Evolutionary conservation across 345 rosid species (phyloP).

Genomic region (Microthlaspi erraticum): DNA sequence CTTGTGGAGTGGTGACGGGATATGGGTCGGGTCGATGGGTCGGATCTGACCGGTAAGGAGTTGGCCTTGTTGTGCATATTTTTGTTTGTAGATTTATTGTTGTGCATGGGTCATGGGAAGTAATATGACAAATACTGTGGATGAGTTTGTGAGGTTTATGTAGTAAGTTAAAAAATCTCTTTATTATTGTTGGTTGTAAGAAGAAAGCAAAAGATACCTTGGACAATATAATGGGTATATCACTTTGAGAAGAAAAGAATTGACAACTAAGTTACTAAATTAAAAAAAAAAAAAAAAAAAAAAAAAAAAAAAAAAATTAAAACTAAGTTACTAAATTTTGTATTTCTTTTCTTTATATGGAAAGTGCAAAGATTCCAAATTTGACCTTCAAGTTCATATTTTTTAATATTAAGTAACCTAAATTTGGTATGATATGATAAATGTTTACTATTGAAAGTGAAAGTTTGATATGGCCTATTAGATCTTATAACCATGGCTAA

Average conservation of each 20-base stretch:
- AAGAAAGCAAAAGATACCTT: conserved; percentile 37
- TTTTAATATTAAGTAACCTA: background rate
- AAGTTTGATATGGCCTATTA: background rate
- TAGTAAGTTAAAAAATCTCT: conserved; percentile 18
- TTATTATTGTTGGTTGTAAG: background rate
- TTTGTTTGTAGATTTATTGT: background rate
- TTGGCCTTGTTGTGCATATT: conserved; percentile 43
- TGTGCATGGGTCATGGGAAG: conserved; percentile 30
- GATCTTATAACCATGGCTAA: background rate
- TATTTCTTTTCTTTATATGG: conserved; percentile 14
- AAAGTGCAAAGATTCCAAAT: conserved; percentile 10
- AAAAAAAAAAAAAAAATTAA: conserved; percentile 63
- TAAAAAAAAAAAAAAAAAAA: no score
- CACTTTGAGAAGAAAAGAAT: conserved; percentile 57
- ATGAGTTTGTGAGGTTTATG: conserved; percentile 26
- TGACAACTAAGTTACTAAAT: conserved; percentile 19
- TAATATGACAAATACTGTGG: background rate
- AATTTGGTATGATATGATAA: conserved; percentile 6
- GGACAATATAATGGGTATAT: conserved; percentile 30
- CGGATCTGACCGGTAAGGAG: conserved; percentile 37
- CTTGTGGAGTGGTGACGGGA: conserved; percentile 49
- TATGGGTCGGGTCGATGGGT: conserved; percentile 29
- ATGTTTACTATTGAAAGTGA: background rate
- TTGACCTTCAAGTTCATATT: background rate
- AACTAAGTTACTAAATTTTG: conserved; percentile 17